Percentiles rank a stretch among this genome's conserved stretches.
Conservation (phyloP, 163 green algal species). For the Smithsoniella earleae region DNA sequence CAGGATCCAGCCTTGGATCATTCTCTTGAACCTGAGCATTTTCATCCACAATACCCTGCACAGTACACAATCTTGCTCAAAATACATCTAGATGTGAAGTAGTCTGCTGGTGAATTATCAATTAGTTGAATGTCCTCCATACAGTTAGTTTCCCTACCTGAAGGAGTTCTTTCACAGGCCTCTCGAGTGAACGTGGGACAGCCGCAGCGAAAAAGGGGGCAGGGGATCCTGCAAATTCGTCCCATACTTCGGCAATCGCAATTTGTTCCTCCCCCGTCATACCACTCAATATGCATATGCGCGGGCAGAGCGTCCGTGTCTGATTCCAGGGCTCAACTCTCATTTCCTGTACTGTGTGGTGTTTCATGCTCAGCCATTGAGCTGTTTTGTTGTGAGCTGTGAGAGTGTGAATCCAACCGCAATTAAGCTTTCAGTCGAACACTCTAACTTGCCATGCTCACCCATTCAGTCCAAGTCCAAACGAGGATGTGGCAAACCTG, state of each 20-base stretch:
- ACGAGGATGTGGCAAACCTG: neutral
- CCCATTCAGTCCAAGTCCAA: no score
- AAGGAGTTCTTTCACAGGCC: neutral
- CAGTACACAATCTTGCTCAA: no score
- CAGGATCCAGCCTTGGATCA: constrained; percentile 10
- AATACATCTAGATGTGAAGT: neutral
- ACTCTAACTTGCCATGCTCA: neutral
- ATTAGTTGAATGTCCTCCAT: neutral
- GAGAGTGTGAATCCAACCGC: neutral
- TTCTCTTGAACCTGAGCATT: neutral
- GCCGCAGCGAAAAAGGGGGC: constrained; percentile 16
- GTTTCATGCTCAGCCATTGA: neutral
- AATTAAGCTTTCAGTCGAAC: neutral
- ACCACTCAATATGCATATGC: constrained; percentile 25
- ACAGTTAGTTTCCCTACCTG: constrained; percentile 8
- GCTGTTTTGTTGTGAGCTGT: neutral
- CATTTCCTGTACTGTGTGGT: constrained; percentile 10
- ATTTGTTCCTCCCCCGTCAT: constrained; percentile 15
- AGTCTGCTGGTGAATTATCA: neutral
- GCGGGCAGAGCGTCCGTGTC: constrained; percentile 6
- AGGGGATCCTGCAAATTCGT: neutral
- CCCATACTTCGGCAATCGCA: constrained; percentile 3
- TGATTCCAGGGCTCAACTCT: constrained; percentile 6
- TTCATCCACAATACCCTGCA: constrained; percentile 28
- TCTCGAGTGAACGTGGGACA: constrained; percentile 2